phyloP scores from a whole-genome alignment of 208 protist genomes.

The Porcisia hertigi region DNA sequence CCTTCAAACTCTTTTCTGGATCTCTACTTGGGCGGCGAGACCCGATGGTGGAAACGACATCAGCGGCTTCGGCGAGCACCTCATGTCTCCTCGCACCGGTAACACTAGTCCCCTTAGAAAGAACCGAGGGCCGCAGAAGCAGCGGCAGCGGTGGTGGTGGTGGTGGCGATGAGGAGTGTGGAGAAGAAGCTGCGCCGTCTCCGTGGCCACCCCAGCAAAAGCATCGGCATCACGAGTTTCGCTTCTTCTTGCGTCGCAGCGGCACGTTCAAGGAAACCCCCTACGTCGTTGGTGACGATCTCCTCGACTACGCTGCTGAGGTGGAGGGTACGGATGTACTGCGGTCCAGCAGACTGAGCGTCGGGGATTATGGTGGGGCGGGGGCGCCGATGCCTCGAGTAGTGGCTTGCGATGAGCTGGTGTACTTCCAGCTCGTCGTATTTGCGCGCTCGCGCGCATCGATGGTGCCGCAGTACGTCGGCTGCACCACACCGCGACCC shows the following conservation, averaged over 20 bases:
- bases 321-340: constrained; percentile 54
- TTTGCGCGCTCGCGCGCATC: constrained; percentile 59
- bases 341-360: background rate
- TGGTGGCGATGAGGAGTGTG: background rate
- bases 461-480: constrained; percentile 74
- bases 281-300: constrained; percentile 40
- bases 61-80: constrained; percentile 7
- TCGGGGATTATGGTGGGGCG: background rate
- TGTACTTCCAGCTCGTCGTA: constrained; percentile 66
- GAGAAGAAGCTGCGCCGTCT: background rate
- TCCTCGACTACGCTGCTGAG: constrained; percentile 55
- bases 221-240: constrained; percentile 24
- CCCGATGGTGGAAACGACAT: background rate
- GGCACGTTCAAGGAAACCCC: constrained; percentile 27
- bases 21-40: background rate
- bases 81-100: constrained; percentile 23
- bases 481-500: constrained; percentile 57
- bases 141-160: background rate
- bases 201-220: background rate
- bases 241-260: constrained; percentile 50
- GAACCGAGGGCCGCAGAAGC: no score
- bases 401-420: constrained; percentile 17
- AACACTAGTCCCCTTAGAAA: background rate
- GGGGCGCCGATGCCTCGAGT: background rate
- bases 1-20: background rate